phyloP scores from a whole-genome alignment of 495 filamentous ascomycete species.

The Aspergillus heteromorphus region DNA sequence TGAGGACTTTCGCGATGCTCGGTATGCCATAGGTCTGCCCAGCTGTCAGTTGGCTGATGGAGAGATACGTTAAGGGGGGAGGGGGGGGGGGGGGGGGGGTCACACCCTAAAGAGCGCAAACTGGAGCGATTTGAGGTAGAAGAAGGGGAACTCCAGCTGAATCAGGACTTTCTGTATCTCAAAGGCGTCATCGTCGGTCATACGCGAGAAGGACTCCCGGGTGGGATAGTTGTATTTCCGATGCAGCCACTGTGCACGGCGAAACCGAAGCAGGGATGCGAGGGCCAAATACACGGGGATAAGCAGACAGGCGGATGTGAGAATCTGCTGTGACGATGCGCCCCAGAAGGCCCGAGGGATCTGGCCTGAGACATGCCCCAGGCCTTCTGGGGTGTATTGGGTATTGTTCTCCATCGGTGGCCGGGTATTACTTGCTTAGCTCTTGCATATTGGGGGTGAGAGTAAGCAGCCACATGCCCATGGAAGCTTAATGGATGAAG shows the following conservation, averaged over 20 bases:
- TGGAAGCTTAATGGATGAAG: background rate
- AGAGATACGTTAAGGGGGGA: too few relatives aligned
- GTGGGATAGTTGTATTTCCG: constrained; percentile 47
- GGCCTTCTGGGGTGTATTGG: background rate
- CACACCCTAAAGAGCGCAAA: constrained; percentile 61
- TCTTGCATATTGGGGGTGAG: background rate
- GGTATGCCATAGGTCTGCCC: constrained; percentile 61
- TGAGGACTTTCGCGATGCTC: constrained; percentile 52
- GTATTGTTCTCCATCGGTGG: background rate
- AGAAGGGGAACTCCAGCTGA: constrained; percentile 54
- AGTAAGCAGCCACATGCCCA: background rate
- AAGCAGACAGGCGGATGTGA: constrained; percentile 21
- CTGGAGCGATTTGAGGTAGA: constrained; percentile 50
- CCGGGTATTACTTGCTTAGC: background rate
- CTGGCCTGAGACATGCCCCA: background rate
- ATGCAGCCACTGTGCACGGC: constrained; percentile 39
- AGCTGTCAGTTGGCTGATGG: background rate
- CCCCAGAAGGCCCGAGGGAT: background rate
- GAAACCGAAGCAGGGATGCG: constrained; percentile 42
- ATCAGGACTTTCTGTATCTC: constrained; percentile 46
- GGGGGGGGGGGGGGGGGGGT: background rate
- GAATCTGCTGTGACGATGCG: constrained; percentile 13
- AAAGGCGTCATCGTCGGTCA: constrained; percentile 59
- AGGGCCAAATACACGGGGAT: constrained; percentile 28
- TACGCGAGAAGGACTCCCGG: constrained; percentile 50